These are phyloP conservation scores for Scedosporium aurantiacum DNA, from an alignment of 2,329 filamentous ascomycete genomes.

Conservation along the genomic window DNA sequence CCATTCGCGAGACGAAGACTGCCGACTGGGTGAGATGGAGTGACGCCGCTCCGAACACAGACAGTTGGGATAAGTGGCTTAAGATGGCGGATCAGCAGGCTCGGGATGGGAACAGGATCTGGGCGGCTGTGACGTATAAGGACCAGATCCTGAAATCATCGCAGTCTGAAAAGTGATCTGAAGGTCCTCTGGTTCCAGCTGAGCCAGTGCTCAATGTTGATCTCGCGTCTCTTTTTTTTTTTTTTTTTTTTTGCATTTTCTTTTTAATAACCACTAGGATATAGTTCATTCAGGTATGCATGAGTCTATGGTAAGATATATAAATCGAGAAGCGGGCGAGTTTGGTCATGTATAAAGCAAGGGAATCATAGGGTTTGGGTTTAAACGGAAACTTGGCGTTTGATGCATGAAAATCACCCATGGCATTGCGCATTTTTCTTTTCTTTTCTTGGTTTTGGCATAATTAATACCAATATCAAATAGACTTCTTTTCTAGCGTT, in stretches of 20 bases:
- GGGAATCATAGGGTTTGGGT: too few relatives aligned
- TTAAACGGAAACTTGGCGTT: too few relatives aligned
- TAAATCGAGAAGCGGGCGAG: not conserved
- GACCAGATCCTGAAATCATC: conserved; percentile 32
- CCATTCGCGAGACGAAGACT: conserved; percentile 40
- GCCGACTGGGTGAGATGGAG: conserved; percentile 42
- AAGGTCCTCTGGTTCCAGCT: too few relatives aligned
- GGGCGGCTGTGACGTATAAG: conserved; percentile 38
- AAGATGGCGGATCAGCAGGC: conserved; percentile 33
- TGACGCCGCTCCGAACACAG: conserved; percentile 39
- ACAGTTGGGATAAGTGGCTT: conserved; percentile 44
- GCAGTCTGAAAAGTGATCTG: conserved; percentile 9
- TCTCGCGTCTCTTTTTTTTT: not conserved
- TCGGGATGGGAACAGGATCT: conserved; percentile 18
- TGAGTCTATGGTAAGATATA: too few relatives aligned
- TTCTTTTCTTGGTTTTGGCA: too few relatives aligned
- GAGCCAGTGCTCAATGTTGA: too few relatives aligned
- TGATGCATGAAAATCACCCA: too few relatives aligned
- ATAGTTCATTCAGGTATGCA: too few relatives aligned
- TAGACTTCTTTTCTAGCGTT: not conserved
- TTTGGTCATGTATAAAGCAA: not conserved
- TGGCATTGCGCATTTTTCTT: too few relatives aligned
- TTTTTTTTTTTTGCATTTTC: conserved; percentile 9
- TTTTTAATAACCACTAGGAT: not conserved
- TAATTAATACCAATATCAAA: too few relatives aligned